Base-by-base conservation (phyloP, 192 early-diverging fungal genomes). In the Dispira simplex region DNA sequence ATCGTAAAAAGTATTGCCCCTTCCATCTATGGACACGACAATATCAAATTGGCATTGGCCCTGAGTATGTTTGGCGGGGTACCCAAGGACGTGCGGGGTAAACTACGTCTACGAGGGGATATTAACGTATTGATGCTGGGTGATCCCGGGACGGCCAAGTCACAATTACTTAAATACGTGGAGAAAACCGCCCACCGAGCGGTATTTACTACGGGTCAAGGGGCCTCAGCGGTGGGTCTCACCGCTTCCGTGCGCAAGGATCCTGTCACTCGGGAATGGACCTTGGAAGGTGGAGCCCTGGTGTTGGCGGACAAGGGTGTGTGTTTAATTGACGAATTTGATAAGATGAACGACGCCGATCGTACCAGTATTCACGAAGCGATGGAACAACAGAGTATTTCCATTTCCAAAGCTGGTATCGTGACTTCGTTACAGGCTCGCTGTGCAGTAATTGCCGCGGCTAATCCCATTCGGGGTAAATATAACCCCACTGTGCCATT, bases 21-120 rank as follows among this genome's bases (percentile, higher is more conserved):
- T 21, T 98, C 95, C n/a, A 98, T 98, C 69, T 96, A 90, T 77
- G 95, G 95, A 28, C 95, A 98, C 70, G 92, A 96, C 55, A 88
- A 96, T 70, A 93, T 98, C 73, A 96, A 96, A 66, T 89, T 91
- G 2, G 92, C 90, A 8, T 75, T 98, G 71, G 90, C 93, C 2
- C 73, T 98, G 27, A 82, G 91, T 25, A 81, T 98, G 79, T 98
- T 98, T 81, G 90, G 95, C 64, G 95, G 95, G 65, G 91, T 95
- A 4, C 77, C 90, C 66, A 98, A 98, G 75, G 88, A 98, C 68
- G 85, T 93, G 32, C 82, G 88, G 68, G 89, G 86, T 44, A 98
- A 98, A 73, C 91, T 93, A 74, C 77, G 86, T n/a, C 85, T 95
- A 28, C 86, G 95, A 71, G 95, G 95, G 26, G 95, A 98, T 70